Percentiles rank a stretch among this genome's conserved stretches.
Evolutionary conservation across 495 filamentous ascomycete species (phyloP).

Genomic region (Parathielavia appendiculata): DNA sequence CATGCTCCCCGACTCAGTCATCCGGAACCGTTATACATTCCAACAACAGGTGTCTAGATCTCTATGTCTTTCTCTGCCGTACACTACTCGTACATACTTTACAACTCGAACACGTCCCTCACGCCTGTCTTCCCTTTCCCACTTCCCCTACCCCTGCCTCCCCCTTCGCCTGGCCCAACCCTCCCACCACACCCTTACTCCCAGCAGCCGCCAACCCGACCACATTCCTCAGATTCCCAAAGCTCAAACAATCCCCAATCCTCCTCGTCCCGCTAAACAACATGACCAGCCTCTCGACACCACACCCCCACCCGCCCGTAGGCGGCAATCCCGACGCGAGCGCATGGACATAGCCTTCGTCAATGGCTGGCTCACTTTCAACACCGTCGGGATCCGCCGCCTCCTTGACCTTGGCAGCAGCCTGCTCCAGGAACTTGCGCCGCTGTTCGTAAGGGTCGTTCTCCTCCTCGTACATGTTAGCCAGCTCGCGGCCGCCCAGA

Average conservation of each 20-base stretch:
- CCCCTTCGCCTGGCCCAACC: not conserved
- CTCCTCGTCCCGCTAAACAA: constrained; percentile 67
- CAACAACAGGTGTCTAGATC: too few species aligned
- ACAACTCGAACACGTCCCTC: too few species aligned
- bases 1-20: too few species aligned
- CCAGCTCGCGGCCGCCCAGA: constrained; percentile 69
- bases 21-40: too few species aligned
- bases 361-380: constrained; percentile 39
- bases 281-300: constrained; percentile 87
- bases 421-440: constrained; percentile 64
- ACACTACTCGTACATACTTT: too few species aligned
- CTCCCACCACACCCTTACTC: not conserved
- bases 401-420: constrained; percentile 22
- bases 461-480: constrained; percentile 97
- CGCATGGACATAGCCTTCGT: constrained; percentile 78
- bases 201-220: constrained; percentile 28
- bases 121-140: too few species aligned
- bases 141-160: too few species aligned
- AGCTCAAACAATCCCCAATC: constrained; percentile 79
- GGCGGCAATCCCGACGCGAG: constrained; percentile 85
- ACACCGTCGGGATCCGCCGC: constrained; percentile 6
- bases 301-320: constrained; percentile 94
- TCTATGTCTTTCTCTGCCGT: too few species aligned
- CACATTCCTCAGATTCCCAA: constrained; percentile 78
- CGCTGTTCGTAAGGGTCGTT: constrained; percentile 87